These are phyloP conservation scores for Suhomyces terraborum DNA, from an alignment of 1,139 yeast genomes.

Conservation along the genomic window DNA sequence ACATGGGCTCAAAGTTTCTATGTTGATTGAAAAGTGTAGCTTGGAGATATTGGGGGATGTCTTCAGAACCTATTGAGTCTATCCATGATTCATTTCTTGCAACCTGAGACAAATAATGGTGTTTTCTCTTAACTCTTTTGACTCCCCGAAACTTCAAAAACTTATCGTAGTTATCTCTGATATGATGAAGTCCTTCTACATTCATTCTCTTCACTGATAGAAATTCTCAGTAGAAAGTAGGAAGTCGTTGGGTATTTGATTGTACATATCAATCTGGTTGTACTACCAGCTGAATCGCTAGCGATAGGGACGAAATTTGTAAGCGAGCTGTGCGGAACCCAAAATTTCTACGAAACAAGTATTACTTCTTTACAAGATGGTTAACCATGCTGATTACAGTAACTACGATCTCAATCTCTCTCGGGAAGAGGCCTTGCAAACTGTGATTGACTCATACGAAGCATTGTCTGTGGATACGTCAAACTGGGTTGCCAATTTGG, in stretches of 20 bases:
- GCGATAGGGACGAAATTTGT: background rate
- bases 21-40: background rate
- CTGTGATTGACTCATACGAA: constrained; percentile 58
- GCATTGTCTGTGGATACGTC: constrained; percentile 63
- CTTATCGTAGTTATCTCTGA: background rate
- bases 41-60: background rate
- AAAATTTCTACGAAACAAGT: background rate
- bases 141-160: constrained; percentile 4
- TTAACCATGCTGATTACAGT: constrained; percentile 67
- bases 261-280: background rate
- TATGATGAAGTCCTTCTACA: background rate
- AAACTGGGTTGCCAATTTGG: constrained; percentile 87
- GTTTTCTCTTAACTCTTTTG: constrained; percentile 1
- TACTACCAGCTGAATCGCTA: background rate
- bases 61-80: background rate
- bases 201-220: background rate
- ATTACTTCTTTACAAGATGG: constrained; percentile 16
- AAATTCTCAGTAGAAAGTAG: background rate
- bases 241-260: background rate
- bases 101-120: background rate
- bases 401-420: constrained; percentile 39
- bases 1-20: background rate
- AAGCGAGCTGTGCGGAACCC: background rate
- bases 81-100: background rate
- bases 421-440: constrained; percentile 61